These are phyloP conservation scores for Pichia sp. DNA, from an alignment of 1,139 yeast species.

Conservation along the genomic window DNA sequence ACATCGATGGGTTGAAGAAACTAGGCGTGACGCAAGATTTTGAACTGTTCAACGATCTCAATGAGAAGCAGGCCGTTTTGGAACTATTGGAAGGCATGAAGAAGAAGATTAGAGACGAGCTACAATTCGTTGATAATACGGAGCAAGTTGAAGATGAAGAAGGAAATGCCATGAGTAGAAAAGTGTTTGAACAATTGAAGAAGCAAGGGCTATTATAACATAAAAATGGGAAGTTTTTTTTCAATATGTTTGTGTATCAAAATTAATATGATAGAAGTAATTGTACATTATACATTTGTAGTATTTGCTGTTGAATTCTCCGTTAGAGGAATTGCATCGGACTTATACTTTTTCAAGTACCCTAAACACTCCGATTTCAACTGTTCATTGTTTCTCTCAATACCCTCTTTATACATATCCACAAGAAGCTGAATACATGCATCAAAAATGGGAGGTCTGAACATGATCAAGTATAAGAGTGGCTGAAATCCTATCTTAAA, in stretches of 20 bases:
- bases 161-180: slow-evolving; percentile 86
- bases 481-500: slow-evolving; percentile 74
- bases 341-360: slow-evolving; percentile 42
- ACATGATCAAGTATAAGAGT: slow-evolving; percentile 75
- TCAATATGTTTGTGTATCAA: not conserved
- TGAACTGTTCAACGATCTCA: slow-evolving; percentile 54
- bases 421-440: slow-evolving; percentile 60
- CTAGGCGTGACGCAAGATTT: slow-evolving; percentile 52
- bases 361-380: slow-evolving; percentile 48
- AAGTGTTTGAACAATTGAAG: slow-evolving; percentile 75
- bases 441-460: slow-evolving; percentile 75
- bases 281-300: not conserved
- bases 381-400: slow-evolving; percentile 43
- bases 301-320: too few species aligned
- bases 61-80: slow-evolving; percentile 61
- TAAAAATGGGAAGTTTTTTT: too few species aligned
- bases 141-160: slow-evolving; percentile 86
- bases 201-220: slow-evolving; percentile 52
- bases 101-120: slow-evolving; percentile 33
- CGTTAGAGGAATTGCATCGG: slow-evolving; percentile 3
- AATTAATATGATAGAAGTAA: not conserved
- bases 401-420: slow-evolving; percentile 39
- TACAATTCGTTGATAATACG: slow-evolving; percentile 45
- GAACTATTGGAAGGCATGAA: slow-evolving; percentile 46
- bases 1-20: slow-evolving; percentile 65